Conservation (phyloP, 2,329 filamentous ascomycete species). For the Cordyceps cateniannulata region DNA sequence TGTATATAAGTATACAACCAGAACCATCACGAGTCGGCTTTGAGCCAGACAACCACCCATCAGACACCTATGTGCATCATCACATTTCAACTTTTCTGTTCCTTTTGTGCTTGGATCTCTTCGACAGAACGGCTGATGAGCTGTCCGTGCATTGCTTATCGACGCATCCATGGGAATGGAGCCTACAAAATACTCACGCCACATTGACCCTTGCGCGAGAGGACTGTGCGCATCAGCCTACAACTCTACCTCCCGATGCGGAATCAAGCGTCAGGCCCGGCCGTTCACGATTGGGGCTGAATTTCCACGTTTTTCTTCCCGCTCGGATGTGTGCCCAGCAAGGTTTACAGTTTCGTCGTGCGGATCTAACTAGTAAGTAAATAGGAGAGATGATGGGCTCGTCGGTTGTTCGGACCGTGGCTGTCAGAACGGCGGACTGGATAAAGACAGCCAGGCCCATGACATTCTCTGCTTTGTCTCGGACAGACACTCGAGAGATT, state of each 20-base stretch:
- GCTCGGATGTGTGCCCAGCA: background rate
- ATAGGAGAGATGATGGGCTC: background rate
- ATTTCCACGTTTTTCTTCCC: background rate
- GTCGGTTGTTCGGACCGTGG: background rate
- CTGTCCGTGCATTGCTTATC: slow-evolving; percentile 1
- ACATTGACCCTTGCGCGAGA: background rate
- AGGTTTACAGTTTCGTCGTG: background rate
- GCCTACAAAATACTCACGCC: background rate
- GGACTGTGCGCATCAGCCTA: slow-evolving; percentile 3
- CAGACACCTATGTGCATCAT: background rate
- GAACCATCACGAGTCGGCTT: background rate
- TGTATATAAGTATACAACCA: background rate
- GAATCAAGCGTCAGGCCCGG: background rate
- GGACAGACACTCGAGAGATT: background rate
- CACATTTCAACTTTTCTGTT: background rate
- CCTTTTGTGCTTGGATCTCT: background rate
- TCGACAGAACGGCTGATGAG: background rate
- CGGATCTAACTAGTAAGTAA: background rate
- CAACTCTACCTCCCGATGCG: background rate
- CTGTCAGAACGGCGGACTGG: background rate
- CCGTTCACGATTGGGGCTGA: background rate
- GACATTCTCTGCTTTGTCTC: background rate
- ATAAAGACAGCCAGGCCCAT: background rate
- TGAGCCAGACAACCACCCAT: too few species aligned
- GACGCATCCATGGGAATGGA: background rate